These are phyloP conservation scores for Candida tunisiensis DNA, from an alignment of 1,139 yeast genomes.

Conservation along the genomic window DNA sequence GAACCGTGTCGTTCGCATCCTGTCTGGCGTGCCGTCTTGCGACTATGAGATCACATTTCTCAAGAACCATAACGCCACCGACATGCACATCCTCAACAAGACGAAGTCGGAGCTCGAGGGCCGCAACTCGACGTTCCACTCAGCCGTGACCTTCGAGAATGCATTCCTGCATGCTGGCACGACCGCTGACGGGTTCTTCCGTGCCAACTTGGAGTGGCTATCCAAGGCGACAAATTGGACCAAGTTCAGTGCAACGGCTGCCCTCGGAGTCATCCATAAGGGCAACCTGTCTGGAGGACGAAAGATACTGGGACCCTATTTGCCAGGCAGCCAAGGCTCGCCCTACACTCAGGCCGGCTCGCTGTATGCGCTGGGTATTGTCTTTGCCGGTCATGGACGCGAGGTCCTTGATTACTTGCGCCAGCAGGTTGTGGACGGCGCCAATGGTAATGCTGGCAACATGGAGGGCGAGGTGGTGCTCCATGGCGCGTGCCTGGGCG, in stretches of 20 bases:
- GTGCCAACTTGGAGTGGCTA: constrained; percentile 87
- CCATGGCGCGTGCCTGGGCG: constrained; percentile 93
- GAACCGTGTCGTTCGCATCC: constrained; percentile 42
- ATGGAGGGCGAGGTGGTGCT: constrained; percentile 73
- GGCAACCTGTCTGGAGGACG: constrained; percentile 90
- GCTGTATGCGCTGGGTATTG: constrained; percentile 79
- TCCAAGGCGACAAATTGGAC: constrained; percentile 98
- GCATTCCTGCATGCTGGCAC: constrained; percentile 97
- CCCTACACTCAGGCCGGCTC: constrained; percentile 95
- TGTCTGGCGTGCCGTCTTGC: constrained; percentile 89
- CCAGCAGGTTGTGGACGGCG: constrained; percentile 49
- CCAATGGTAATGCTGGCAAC: constrained; percentile 24
- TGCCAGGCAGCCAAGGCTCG: constrained; percentile 57
- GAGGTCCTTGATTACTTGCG: constrained; percentile 74
- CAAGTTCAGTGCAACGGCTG: constrained; percentile 94
- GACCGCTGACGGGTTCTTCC: constrained; percentile 83
- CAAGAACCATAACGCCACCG: constrained; percentile 77
- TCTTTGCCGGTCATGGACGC: constrained; percentile 92
- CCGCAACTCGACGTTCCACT: constrained; percentile 84
- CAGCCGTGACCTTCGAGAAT: constrained; percentile 88
- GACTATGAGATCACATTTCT: constrained; percentile 84
- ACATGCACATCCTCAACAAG: constrained; percentile 62
- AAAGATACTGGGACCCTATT: constrained; percentile 73
- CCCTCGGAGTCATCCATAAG: constrained; percentile 91
- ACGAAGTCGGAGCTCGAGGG: constrained; percentile 78